phyloP scores from a whole-genome alignment of 176 grass and related monocot species.

The Oropetium thomaeum region DNA sequence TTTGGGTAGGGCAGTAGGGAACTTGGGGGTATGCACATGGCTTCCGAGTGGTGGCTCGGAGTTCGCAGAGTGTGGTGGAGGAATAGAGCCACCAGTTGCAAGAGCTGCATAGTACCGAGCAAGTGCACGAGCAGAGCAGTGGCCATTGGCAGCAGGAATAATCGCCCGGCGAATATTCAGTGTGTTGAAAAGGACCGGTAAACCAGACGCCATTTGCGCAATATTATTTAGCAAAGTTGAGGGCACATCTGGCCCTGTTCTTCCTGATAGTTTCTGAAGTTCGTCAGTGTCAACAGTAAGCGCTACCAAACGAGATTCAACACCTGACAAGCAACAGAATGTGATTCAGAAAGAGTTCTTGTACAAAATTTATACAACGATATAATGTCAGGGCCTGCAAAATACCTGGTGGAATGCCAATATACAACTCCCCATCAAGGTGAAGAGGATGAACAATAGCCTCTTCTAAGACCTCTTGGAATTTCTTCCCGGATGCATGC shows the following conservation, averaged over 20 bases:
- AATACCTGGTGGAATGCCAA: conserved; percentile 94
- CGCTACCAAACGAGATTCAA: conserved; percentile 77
- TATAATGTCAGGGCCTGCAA: not conserved
- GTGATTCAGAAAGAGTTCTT: not conserved
- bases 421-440: conserved; percentile 86
- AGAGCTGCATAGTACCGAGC: conserved; percentile 89
- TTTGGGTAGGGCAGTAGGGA: conserved; percentile 29
- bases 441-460: conserved; percentile 94
- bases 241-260: conserved; percentile 32
- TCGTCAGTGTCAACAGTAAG: conserved; percentile 79
- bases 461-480: conserved; percentile 90
- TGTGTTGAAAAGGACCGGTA: conserved; percentile 78
- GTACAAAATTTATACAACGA: not conserved
- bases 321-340: conserved; percentile 40
- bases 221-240: conserved; percentile 33
- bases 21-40: conserved; percentile 60
- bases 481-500: conserved; percentile 88
- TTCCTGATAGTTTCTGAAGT: conserved; percentile 55
- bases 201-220: conserved; percentile 56
- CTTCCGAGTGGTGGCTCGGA: conserved; percentile 63
- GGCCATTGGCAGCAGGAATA: conserved; percentile 87
- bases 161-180: conserved; percentile 77
- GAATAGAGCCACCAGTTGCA: conserved; percentile 46
- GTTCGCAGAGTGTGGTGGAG: conserved; percentile 56
- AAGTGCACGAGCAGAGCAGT: conserved; percentile 84